Conservation (phyloP, 768 basidiomycete species). For the Tricholoma bakamatsutake region DNA sequence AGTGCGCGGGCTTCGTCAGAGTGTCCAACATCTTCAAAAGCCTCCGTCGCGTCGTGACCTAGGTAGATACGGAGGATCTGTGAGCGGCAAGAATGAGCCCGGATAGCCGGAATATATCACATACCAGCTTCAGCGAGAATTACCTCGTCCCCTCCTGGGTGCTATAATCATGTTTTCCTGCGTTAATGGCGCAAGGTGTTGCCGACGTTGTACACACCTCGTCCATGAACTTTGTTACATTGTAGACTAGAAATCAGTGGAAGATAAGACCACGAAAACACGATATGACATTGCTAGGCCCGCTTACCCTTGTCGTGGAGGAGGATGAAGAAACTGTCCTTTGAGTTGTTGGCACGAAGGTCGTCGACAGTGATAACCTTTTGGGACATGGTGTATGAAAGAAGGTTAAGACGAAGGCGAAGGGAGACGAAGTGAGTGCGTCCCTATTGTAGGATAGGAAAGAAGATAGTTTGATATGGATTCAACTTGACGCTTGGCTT, state of each 20-base stretch:
- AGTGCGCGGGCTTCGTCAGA: conserved; percentile 94
- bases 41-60: conserved; percentile 96
- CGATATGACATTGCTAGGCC: conserved; percentile 19
- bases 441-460: conserved; percentile 21
- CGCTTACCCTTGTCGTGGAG: conserved; percentile 75
- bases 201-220: conserved; percentile 49
- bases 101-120: conserved; percentile 27
- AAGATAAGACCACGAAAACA: conserved; percentile 26
- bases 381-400: conserved; percentile 29
- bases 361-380: conserved; percentile 67
- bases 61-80: conserved; percentile 9
- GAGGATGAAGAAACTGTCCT: conserved; percentile 76
- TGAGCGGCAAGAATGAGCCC: conserved; percentile 7
- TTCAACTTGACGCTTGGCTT: conserved; percentile 10
- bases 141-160: conserved; percentile 98
- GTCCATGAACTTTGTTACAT: conserved; percentile 90
- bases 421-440: conserved; percentile 13
- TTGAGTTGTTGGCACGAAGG: conserved; percentile 70
- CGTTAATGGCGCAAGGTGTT: background rate
- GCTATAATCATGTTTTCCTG: conserved; percentile 37
- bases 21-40: conserved; percentile 99
- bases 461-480: conserved; percentile 20
- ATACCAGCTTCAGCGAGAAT: conserved; percentile 86
- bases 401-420: conserved; percentile 9
- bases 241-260: conserved; percentile 62